phyloP scores from a whole-genome alignment of 495 filamentous ascomycete species.

The Alectoria sarmentosa region DNA sequence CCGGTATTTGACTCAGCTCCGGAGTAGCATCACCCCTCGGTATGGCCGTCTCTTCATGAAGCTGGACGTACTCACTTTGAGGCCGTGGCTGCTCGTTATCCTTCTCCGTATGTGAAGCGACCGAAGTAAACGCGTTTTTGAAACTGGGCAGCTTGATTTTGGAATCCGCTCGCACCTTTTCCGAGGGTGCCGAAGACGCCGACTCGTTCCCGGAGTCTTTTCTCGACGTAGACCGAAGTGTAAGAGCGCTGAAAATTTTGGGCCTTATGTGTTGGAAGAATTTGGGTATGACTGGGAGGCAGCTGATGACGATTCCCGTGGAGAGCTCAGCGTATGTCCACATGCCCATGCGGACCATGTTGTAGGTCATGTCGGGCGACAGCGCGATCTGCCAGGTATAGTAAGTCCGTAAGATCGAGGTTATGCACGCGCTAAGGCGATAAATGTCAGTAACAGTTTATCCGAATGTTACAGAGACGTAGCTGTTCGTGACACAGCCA shows the following conservation, averaged over 20 bases:
- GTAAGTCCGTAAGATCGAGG: slow-evolving; percentile 10
- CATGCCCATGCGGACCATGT: neutral
- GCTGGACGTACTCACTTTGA: neutral
- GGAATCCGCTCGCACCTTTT: too few species aligned
- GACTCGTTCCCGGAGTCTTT: neutral
- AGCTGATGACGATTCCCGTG: slow-evolving; percentile 8
- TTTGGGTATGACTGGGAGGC: slow-evolving; percentile 6
- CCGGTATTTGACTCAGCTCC: neutral
- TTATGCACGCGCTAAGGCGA: slow-evolving; percentile 13
- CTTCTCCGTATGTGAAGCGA: neutral
- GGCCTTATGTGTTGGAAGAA: slow-evolving; percentile 11
- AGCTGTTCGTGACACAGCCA: neutral
- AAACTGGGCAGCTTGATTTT: neutral
- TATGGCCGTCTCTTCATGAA: neutral
- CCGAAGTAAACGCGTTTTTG: neutral
- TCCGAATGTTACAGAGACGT: neutral
- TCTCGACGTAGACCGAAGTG: too few species aligned
- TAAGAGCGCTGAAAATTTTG: too few species aligned
- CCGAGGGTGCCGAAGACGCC: neutral
- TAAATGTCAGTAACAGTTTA: too few species aligned
- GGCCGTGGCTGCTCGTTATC: neutral
- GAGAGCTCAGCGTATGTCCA: slow-evolving; percentile 7
- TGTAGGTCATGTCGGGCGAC: neutral
- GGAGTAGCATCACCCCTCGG: too few species aligned
- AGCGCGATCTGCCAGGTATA: slow-evolving; percentile 6